Conservation (phyloP, 805 yeast species). For the Candida silvicultrix region DNA sequence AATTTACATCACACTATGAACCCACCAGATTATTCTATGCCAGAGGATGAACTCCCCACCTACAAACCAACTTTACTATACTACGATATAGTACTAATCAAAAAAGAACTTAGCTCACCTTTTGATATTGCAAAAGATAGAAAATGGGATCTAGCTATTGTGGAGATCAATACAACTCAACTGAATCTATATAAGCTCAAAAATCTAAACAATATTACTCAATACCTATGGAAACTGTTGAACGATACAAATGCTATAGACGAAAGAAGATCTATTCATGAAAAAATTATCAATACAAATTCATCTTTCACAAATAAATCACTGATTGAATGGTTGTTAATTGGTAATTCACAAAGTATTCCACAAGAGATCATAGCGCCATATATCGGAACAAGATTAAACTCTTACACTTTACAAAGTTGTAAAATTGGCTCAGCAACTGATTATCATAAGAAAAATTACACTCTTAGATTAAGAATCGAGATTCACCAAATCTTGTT, state of each 20-base stretch:
- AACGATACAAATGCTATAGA: background rate
- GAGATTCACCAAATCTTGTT: conserved; percentile 8
- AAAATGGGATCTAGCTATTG: conserved; percentile 6
- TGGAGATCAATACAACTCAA: conserved; percentile 11
- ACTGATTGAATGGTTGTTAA: background rate
- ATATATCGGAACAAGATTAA: conserved; percentile 3
- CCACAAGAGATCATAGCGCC: conserved; percentile 3
- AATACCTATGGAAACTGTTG: background rate
- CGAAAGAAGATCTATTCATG: background rate
- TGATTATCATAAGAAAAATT: conserved; percentile 1
- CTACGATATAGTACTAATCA: background rate
- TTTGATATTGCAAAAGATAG: conserved; percentile 6
- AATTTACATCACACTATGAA: background rate
- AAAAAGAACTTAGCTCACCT: conserved; percentile 7
- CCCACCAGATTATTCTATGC: background rate
- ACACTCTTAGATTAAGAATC: conserved; percentile 5
- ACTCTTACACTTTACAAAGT: conserved; percentile 6
- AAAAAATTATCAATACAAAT: background rate
- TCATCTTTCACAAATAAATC: background rate
- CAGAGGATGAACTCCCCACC: background rate
- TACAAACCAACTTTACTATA: background rate
- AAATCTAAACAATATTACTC: background rate
- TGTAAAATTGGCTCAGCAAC: conserved; percentile 6
- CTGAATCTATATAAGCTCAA: conserved; percentile 6
- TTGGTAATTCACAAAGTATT: background rate